phyloP scores from a whole-genome alignment of 371 early-diverging fungal species.

The Zancudomyces culisetae region DNA sequence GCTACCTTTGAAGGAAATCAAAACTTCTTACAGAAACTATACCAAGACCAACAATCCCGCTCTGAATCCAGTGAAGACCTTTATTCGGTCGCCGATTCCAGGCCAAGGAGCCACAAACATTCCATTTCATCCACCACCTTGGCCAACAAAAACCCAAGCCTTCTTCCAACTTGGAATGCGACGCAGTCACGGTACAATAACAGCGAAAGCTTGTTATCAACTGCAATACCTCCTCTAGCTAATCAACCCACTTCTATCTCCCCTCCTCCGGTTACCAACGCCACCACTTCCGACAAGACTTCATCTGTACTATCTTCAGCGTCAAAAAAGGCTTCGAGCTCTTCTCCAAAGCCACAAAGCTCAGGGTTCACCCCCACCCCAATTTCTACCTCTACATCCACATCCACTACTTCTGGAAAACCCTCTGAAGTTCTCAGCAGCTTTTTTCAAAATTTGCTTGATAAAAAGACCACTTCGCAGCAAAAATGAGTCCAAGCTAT shows the following conservation, averaged over 20 bases:
- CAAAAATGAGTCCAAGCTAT: too few relatives aligned
- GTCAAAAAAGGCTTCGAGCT: too few relatives aligned
- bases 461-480: slow-evolving; percentile 30
- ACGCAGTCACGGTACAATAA: neutral
- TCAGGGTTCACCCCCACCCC: slow-evolving; percentile 11
- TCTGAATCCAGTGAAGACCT: neutral
- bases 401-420: slow-evolving; percentile 3
- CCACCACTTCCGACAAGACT: too few relatives aligned
- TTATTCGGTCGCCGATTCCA: neutral
- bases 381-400: neutral
- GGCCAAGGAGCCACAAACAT: too few relatives aligned
- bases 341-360: too few relatives aligned
- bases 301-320: too few relatives aligned
- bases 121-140: neutral
- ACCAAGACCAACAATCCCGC: slow-evolving; percentile 34
- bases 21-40: slow-evolving; percentile 53
- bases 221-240: slow-evolving; percentile 5
- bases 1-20: slow-evolving; percentile 54
- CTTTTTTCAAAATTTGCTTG: slow-evolving; percentile 71
- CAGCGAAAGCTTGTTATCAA: slow-evolving; percentile 3
- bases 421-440: slow-evolving; percentile 52
- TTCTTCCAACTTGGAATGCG: neutral
- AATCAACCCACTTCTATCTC: slow-evolving; percentile 4
- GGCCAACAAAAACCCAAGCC: too few relatives aligned
- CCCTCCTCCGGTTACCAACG: too few relatives aligned